Percentiles rank a stretch among this genome's conserved stretches.
Conservation (phyloP, 345 rosid genomes). For the Heritiera littoralis region DNA sequence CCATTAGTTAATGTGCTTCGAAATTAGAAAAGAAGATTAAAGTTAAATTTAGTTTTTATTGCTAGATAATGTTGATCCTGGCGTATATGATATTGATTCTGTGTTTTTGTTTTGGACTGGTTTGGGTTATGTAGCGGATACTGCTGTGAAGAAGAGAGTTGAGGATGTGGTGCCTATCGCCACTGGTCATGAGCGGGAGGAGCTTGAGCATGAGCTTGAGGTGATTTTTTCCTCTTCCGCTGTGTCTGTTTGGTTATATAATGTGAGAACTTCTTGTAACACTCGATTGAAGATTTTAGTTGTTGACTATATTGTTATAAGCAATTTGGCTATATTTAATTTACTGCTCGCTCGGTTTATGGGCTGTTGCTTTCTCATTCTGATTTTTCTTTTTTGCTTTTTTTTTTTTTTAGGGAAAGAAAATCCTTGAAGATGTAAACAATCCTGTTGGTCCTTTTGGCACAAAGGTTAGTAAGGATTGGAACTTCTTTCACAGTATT, state of each 20-base stretch:
- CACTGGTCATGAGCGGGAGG: slow-evolving; percentile 93
- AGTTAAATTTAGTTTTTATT: neutral
- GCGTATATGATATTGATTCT: neutral
- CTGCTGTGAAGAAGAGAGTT: slow-evolving; percentile 57
- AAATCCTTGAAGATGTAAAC: slow-evolving; percentile 62
- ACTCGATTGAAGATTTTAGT: neutral
- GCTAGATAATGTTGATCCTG: neutral
- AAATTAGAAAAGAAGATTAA: neutral
- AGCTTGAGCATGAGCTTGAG: slow-evolving; percentile 75
- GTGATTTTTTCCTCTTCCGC: slow-evolving; percentile 35
- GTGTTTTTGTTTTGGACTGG: slow-evolving; percentile 12
- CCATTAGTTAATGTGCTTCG: neutral
- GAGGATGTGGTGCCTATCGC: slow-evolving; percentile 86
- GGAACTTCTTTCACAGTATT: neutral
- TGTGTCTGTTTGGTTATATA: slow-evolving; percentile 11
- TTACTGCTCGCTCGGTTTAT: neutral
- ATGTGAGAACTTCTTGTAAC: neutral
- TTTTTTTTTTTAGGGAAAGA: slow-evolving; percentile 56
- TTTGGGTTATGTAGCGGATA: slow-evolving; percentile 35
- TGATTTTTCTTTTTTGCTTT: slow-evolving; percentile 15
- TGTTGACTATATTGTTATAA: neutral
- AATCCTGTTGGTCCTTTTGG: slow-evolving; percentile 86
- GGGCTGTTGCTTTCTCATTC: neutral
- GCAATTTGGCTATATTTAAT: neutral
- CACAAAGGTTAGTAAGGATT: slow-evolving; percentile 64